These are phyloP conservation scores for Exsudoporus frostii DNA, from an alignment of 768 basidiomycete species.

Conservation along the genomic window DNA sequence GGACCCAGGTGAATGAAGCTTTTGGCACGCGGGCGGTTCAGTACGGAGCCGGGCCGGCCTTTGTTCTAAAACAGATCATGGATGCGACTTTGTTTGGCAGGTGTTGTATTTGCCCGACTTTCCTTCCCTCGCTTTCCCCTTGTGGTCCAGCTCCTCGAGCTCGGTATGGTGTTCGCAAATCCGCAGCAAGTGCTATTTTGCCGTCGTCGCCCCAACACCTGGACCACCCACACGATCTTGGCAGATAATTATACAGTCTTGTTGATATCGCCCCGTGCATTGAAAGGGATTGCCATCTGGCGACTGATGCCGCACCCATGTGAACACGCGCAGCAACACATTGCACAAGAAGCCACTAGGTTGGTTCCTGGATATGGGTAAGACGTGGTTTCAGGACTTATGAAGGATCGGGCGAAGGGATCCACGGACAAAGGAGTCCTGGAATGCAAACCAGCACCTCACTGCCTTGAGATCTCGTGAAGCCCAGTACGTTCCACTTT, in stretches of 20 bases:
- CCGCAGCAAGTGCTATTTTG: too few relatives aligned
- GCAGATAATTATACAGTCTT: not conserved
- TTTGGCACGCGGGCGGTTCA: too few relatives aligned
- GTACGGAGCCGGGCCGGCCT: too few relatives aligned
- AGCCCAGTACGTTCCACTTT: too few relatives aligned
- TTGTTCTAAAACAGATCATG: too few relatives aligned
- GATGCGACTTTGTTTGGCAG: not conserved
- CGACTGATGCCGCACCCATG: not conserved
- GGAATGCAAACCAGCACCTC: too few relatives aligned
- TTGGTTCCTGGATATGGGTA: not conserved
- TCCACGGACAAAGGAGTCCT: not conserved
- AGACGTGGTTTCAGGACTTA: not conserved
- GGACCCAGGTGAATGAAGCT: too few relatives aligned
- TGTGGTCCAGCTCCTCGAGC: too few relatives aligned
- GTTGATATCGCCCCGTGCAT: not conserved
- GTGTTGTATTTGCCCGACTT: conserved; percentile 9
- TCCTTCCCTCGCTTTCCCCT: conserved; percentile 7
- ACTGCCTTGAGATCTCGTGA: too few relatives aligned
- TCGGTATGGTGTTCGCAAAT: too few relatives aligned
- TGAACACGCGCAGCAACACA: not conserved
- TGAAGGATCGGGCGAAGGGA: too few relatives aligned
- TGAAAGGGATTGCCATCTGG: conserved; percentile 7
- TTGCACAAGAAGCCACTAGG: not conserved
- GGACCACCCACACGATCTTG: not conserved
- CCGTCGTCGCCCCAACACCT: not conserved